Base-by-base conservation (phyloP, 495 filamentous ascomycete species). In the Penicillium canescens region DNA sequence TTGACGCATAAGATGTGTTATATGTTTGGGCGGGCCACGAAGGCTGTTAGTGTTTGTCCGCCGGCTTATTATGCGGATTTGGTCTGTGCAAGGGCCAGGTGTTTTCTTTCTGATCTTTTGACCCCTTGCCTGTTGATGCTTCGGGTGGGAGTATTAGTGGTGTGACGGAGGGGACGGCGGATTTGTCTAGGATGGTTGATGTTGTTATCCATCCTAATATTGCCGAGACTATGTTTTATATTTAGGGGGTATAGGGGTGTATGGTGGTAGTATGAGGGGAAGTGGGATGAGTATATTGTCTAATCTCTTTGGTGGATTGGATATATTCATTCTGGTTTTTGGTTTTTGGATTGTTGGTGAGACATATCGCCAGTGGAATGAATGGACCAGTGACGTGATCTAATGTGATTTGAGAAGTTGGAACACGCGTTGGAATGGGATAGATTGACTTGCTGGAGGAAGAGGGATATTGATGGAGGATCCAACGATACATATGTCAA, bases 1-100 rank as follows among this genome's bases (percentile, higher is more conserved):
- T 62, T 90, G 6, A 91, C 89, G 0, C 84, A 89, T 58, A 85
- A 87, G 52, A 76, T 93, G 70, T 92, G 88, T 64, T 91, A 91
- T 61, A 69, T 88, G 6, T 94, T 86, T 51, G 88, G 86, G 2
- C 85, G 90, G 7, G 89, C 90, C 0, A 93, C 90, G 2, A 90
- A 86, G 66, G 84, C 87, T 1, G 88, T 94, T 37, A 87, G 83
- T 54, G 80, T 92, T 31, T 90, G 87, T 49, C 89, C 90, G 6
- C 89, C 90, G 0, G 90, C 88, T 3, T 92, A 91, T 70, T 92
- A 92, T 59, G 89, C 90, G 1, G 89, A 95, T 67, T 68, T 91
- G 12, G 82, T 88, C 3, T 91, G 87, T 52, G 83, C 84, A 26
- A 78, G 89, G 2, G 85, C 87, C 0, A 74, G 89, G 6, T 80